Evolutionary conservation across 2,329 filamentous ascomycete species (phyloP), one percentile per base, ranked within the genome.

Genomic region (Talaromyces sp.): DNA sequence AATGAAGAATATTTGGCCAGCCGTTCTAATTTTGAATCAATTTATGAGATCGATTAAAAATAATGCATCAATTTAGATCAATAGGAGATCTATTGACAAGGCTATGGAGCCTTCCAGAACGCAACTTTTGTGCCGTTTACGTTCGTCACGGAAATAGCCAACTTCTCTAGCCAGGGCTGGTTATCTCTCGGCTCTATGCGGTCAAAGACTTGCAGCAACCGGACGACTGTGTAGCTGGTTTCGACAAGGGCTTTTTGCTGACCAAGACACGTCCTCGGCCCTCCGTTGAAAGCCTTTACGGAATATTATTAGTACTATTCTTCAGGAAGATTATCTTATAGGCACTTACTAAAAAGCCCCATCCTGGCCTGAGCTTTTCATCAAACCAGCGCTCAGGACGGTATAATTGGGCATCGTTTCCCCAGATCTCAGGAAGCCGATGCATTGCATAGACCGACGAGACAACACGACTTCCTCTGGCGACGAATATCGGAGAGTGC

Each of bases 371-470:
- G 75, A 37, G 52, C 31, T 56, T 56, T 57, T 56, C 61, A 69
- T n/a, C 71, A 71, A 60, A 73, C 82, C 83, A 85, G 33, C 83
- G 70, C 64, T 85, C 83, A 0, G 83, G 83, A 5, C 77, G 77
- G 65, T 83, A 85, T 5, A 70, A 65, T 0, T 81, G 75, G 1
- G 81, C 80, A 45, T 84, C 82, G 0, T 71, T 61, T 2, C 81
- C 82, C 72, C 77, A 84, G 65, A 80, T 72, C 43, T 84, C 82
- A 49, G 73, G 74, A 16, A 89, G 86, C 1, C 91, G 87, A 73
- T 95, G 91, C 89, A 94, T 90, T 7, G 86, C 77, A 60, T 91
- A 84, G 0, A 89, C 83, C 52, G 83, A 87, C 81, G 92, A 95
- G 50, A 78, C 82, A 66, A 95, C 80, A 6, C 84, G 76, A 1